Percentiles rank a stretch among this genome's conserved stretches.
Conservation (phyloP, 2,329 filamentous ascomycete genomes). For the Epichloe festucae region DNA sequence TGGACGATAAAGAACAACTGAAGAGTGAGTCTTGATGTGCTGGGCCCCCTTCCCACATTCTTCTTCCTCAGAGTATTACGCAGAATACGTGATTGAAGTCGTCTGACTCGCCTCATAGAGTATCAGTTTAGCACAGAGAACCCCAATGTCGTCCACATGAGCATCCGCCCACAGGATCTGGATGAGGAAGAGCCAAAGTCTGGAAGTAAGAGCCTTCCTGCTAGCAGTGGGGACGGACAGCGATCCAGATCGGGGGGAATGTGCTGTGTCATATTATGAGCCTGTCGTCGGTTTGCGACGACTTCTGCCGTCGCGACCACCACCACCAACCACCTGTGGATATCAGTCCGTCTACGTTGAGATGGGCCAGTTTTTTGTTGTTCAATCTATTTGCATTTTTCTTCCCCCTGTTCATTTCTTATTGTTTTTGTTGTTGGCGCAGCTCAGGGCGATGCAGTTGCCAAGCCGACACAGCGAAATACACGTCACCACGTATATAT, state of each 20-base stretch:
- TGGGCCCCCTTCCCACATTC: not conserved
- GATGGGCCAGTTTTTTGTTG: not conserved
- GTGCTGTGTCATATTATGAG: conserved; percentile 41
- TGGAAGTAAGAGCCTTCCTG: conserved; percentile 37
- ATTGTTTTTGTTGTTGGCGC: too few species aligned
- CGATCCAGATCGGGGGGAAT: conserved; percentile 26
- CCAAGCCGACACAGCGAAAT: not conserved
- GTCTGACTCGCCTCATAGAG: conserved; percentile 35
- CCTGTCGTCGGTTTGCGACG: not conserved
- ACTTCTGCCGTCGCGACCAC: not conserved
- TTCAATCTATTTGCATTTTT: not conserved
- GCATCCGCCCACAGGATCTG: conserved; percentile 73
- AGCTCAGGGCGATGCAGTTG: not conserved
- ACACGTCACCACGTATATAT: not conserved
- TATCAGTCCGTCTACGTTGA: not conserved
- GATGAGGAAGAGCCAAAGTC: conserved; percentile 68
- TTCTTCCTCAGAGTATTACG: not conserved
- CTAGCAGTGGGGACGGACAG: conserved; percentile 27
- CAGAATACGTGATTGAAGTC: not conserved
- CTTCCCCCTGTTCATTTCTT: not conserved
- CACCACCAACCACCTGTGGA: not conserved
- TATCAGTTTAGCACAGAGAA: conserved; percentile 63
- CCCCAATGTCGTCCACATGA: conserved; percentile 90
- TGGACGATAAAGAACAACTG: conserved; percentile 77
- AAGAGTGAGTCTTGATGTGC: conserved; percentile 49